A percentile compares a stretch with the other conserved stretches of the same genome.
Conservation (phyloP, 2,329 filamentous ascomycete species). For the Didymella segeticola region DNA sequence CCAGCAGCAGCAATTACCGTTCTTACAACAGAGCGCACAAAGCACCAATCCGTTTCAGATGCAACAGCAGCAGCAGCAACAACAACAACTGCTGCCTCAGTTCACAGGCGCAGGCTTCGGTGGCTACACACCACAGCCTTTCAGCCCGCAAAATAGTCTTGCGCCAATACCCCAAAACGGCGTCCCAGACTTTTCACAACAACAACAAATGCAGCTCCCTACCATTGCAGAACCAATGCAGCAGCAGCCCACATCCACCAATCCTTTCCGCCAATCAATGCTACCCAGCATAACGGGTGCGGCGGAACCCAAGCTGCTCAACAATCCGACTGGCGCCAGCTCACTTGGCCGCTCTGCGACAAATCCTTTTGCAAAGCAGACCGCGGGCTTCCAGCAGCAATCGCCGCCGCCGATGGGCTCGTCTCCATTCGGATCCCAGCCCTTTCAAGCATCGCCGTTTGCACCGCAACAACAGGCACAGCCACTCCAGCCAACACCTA, state of each 20-base stretch:
- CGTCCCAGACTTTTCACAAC: slow-evolving; percentile 53
- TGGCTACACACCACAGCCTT: slow-evolving; percentile 74
- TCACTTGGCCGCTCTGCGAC: slow-evolving; percentile 70
- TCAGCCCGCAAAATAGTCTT: slow-evolving; percentile 51
- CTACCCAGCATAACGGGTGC: slow-evolving; percentile 53
- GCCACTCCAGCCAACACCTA: slow-evolving; percentile 63
- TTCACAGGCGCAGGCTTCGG: slow-evolving; percentile 83
- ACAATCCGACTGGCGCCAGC: slow-evolving; percentile 45
- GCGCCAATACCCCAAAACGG: slow-evolving; percentile 60
- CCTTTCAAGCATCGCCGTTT: slow-evolving; percentile 43
- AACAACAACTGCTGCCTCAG: slow-evolving; percentile 61
- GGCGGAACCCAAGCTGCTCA: slow-evolving; percentile 39
- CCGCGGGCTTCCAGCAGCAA: slow-evolving; percentile 37
- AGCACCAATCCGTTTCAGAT: slow-evolving; percentile 91
- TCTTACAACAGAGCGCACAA: slow-evolving; percentile 66
- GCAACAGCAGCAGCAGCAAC: slow-evolving; percentile 61
- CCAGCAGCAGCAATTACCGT: slow-evolving; percentile 52
- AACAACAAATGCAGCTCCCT: slow-evolving; percentile 37
- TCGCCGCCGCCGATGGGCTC: slow-evolving; percentile 34
- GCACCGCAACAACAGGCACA: slow-evolving; percentile 46
- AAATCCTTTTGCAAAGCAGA: slow-evolving; percentile 82
- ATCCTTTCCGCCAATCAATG: slow-evolving; percentile 94
- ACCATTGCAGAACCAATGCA: slow-evolving; percentile 52
- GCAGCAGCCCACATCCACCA: slow-evolving; percentile 70
- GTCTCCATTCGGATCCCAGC: slow-evolving; percentile 36